These are phyloP conservation scores for Bauhinia variegata DNA, from an alignment of 306 rosid species.

Conservation along the genomic window DNA sequence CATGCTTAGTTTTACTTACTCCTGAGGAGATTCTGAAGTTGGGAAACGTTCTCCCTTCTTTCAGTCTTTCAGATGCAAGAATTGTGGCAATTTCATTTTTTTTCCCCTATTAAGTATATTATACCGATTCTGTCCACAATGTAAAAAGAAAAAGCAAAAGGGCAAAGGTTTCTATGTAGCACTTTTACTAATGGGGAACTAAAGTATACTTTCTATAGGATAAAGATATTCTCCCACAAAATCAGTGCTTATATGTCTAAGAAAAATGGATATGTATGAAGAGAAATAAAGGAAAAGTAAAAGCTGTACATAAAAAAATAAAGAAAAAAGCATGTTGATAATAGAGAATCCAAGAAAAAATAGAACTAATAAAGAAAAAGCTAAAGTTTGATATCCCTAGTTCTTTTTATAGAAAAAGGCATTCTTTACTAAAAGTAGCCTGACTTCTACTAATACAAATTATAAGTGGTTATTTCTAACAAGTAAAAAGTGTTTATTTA, in stretches of 20 bases:
- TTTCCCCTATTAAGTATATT: slow-evolving; percentile 38
- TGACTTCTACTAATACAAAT: slow-evolving; percentile 35
- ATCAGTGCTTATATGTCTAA: slow-evolving; percentile 41
- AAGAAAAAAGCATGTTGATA: slow-evolving; percentile 50
- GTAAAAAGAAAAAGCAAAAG: slow-evolving; percentile 46
- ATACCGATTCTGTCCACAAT: slow-evolving; percentile 36
- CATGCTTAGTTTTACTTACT: slow-evolving; percentile 56
- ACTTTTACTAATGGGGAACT: slow-evolving; percentile 46
- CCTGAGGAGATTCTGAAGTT: slow-evolving; percentile 25
- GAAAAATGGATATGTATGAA: slow-evolving; percentile 28
- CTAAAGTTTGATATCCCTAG: slow-evolving; percentile 50
- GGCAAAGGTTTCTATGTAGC: slow-evolving; percentile 44
- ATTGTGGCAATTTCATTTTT: slow-evolving; percentile 36
- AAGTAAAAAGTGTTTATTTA: slow-evolving; percentile 31
- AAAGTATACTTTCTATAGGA: slow-evolving; percentile 44
- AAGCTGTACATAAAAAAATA: slow-evolving; percentile 25
- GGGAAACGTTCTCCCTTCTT: slow-evolving; percentile 36
- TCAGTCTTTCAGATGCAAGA: slow-evolving; percentile 42
- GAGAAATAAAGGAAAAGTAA: slow-evolving; percentile 16
- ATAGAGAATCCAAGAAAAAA: slow-evolving; percentile 72
- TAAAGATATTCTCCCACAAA: slow-evolving; percentile 36
- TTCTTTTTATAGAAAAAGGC: slow-evolving; percentile 46
- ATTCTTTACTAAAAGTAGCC: slow-evolving; percentile 42
- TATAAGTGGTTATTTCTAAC: too few relatives aligned
- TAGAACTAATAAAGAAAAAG: slow-evolving; percentile 62